These are phyloP conservation scores for Clathrospora elynae DNA, from an alignment of 2,329 filamentous ascomycete genomes.

Conservation along the genomic window DNA sequence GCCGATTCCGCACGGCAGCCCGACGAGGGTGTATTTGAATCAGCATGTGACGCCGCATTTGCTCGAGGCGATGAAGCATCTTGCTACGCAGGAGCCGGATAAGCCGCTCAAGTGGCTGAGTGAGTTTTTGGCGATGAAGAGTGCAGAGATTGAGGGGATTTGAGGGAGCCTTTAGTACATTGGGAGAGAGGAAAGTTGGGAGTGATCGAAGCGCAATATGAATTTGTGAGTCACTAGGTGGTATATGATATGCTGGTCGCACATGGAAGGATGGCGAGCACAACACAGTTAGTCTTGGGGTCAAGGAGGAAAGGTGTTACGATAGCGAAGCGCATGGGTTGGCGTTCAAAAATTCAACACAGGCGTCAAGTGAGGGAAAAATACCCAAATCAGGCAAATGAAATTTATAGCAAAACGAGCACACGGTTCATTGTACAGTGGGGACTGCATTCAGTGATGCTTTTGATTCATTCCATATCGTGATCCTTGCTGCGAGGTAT, in stretches of 20 bases:
- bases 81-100: constrained; percentile 57
- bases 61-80: constrained; percentile 59
- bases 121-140: constrained; percentile 55
- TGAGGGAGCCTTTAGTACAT: too few species aligned
- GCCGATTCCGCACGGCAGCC: constrained; percentile 54
- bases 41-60: constrained; percentile 57
- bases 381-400: constrained; percentile 27
- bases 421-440: constrained; percentile 14
- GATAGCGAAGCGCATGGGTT: neutral
- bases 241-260: too few species aligned
- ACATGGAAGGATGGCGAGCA: neutral
- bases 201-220: neutral
- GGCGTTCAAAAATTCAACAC: constrained; percentile 16
- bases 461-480: constrained; percentile 49
- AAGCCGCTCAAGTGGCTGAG: constrained; percentile 57
- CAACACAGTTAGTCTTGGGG: constrained; percentile 13
- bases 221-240: neutral
- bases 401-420: constrained; percentile 12
- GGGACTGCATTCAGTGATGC: constrained; percentile 37
- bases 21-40: constrained; percentile 57
- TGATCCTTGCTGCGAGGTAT: constrained; percentile 42
- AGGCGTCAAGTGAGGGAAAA: constrained; percentile 11
- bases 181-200: neutral
- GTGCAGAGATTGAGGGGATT: constrained; percentile 54
- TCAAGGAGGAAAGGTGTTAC: constrained; percentile 3